These are phyloP conservation scores for Ceratocystis ficicola DNA, from an alignment of 2,329 filamentous ascomycete genomes.

Conservation along the genomic window DNA sequence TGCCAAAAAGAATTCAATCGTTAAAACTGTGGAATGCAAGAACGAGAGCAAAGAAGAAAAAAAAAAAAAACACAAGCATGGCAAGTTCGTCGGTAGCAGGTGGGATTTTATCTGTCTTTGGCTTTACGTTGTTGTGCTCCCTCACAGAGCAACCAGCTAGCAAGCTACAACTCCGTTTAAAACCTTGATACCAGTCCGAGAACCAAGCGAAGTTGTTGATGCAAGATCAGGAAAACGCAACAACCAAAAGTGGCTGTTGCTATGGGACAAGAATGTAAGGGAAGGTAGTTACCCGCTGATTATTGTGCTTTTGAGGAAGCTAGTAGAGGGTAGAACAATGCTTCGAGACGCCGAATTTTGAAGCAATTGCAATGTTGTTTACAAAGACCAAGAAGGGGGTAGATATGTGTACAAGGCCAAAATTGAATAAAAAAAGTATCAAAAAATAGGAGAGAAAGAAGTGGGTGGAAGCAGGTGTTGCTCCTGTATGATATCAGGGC, in stretches of 20 bases:
- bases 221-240: slow-evolving; percentile 8
- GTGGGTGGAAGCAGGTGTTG: not conserved
- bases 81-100: not conserved
- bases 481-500: not conserved
- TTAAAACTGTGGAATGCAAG: slow-evolving; percentile 6
- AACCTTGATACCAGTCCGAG: not conserved
- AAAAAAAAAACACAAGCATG: not conserved
- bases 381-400: not conserved
- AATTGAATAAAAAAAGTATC: not conserved
- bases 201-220: not conserved
- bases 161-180: not conserved
- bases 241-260: slow-evolving; percentile 18
- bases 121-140: slow-evolving; percentile 6
- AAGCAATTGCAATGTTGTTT: not conserved
- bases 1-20: not conserved
- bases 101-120: slow-evolving; percentile 6
- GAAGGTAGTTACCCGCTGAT: slow-evolving; percentile 8
- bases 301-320: not conserved
- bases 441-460: slow-evolving; percentile 11
- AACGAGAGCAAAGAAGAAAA: not conserved
- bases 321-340: too few relatives aligned
- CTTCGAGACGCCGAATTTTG: not conserved
- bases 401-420: not conserved
- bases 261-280: slow-evolving; percentile 5
- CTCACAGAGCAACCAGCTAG: slow-evolving; percentile 1